Conservation (phyloP, 2,329 filamentous ascomycete species). For the Tolypocladium tropicale region DNA sequence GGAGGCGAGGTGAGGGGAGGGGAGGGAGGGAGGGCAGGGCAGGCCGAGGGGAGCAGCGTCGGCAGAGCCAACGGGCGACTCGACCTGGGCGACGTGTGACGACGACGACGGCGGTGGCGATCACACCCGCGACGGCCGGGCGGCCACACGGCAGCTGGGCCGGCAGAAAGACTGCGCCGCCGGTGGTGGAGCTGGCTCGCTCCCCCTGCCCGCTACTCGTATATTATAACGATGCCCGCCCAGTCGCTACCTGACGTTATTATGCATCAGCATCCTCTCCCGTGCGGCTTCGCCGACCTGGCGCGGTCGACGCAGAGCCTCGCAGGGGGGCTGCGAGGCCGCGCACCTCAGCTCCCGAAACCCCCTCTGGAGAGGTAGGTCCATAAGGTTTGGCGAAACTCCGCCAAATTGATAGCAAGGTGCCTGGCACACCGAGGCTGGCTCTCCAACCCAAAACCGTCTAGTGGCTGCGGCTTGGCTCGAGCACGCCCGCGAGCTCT, state of each 20-base stretch:
- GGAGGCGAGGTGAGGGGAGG: background rate
- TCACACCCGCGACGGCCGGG: background rate
- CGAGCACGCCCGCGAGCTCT: background rate
- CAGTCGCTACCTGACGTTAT: no score
- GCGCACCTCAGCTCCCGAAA: background rate
- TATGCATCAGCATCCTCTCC: no score
- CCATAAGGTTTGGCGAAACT: background rate
- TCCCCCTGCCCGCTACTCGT: background rate
- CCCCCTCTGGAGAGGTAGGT: background rate
- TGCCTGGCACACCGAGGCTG: background rate
- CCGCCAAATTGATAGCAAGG: background rate
- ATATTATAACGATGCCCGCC: no score
- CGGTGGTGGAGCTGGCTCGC: background rate
- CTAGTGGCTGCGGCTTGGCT: background rate
- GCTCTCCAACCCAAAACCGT: background rate
- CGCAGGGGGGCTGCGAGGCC: background rate
- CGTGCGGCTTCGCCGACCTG: no score
- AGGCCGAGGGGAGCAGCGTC: no score
- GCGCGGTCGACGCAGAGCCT: no score
- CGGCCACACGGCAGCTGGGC: background rate
- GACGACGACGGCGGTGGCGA: background rate
- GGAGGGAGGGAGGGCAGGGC: no score
- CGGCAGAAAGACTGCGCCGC: background rate
- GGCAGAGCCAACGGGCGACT: background rate
- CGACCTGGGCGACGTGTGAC: background rate